Base-by-base conservation (phyloP, 768 basidiomycete species). In the Tulasnella sp. region DNA sequence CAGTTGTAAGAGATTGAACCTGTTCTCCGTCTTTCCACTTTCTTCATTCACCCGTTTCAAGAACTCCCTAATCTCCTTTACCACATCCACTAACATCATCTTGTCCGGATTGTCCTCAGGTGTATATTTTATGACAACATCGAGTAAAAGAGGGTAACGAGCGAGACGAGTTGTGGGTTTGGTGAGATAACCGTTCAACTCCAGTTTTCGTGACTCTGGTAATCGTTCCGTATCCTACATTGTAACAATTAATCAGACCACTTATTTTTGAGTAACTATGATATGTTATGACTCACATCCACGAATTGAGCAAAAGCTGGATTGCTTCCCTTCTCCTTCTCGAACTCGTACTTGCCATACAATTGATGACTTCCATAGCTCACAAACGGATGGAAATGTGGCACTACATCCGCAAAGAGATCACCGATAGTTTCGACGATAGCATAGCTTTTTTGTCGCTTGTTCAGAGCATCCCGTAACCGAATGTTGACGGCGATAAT, bases 331-430 rank as follows among this genome's bases (percentile, higher is more conserved):
- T 96, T 98, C 73, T 98, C 95, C 73, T 88, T 93, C 71, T 99
- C 95, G 64, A 99, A 98, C 67, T 96, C 92, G 63, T 89, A 96
- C 66, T 98, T 99, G 10, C 95, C 95, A 62, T 93, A 96, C 51
- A 96, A 69, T 65, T 99, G 95, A 62, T 98, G 93, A 7, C 90
- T 81, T 37, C 93, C 95, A 60, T 98, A 99, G 29, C 78, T 78
- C 42, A 98, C 91, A 61, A 96, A 99, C 1, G 95, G 95, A 8
- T 71, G 76, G 59, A 99, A 95, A 61, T 83, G 75, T 0, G 87
- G 86, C 1, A 92, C 86, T 19, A 75, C 69, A 28, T 98, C 92
- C 39, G 89, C 67, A 22, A 96, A 74, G 53, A 98, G 78, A 66
- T 99, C 95, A 0, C 89, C 89, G 49, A 99, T 83, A 48, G 77